phyloP scores from a whole-genome alignment of 805 yeast genomes.

The Cyberlindnera maclurae region DNA sequence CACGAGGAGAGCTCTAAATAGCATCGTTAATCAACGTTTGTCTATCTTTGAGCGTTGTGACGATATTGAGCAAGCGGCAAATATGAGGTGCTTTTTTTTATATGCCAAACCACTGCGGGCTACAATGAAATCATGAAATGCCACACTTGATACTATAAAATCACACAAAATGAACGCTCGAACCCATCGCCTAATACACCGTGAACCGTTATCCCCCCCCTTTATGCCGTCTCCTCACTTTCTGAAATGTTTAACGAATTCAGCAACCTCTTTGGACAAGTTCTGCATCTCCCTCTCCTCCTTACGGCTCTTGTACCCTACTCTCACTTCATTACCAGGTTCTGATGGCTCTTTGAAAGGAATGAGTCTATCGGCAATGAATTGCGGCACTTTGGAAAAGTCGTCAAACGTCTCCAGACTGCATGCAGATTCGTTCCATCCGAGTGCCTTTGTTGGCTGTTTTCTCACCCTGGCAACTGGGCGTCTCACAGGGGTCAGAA shows the following conservation, averaged over 20 bases:
- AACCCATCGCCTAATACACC: neutral
- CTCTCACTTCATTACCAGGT: conserved; percentile 22
- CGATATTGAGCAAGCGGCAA: neutral
- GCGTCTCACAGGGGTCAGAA: conserved; percentile 19
- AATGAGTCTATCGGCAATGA: conserved; percentile 19
- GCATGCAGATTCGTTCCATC: conserved; percentile 23
- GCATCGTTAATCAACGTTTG: neutral
- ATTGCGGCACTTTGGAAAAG: conserved; percentile 21
- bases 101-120: too few relatives aligned
- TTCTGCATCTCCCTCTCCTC: conserved; percentile 19
- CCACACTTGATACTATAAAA: too few relatives aligned
- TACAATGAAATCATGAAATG: too few relatives aligned
- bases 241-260: conserved; percentile 19
- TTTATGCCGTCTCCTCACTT: conserved; percentile 2
- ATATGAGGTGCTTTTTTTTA: too few relatives aligned
- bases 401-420: conserved; percentile 21
- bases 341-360: conserved; percentile 18
- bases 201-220: neutral
- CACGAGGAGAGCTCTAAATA: neutral
- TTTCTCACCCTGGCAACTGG: conserved; percentile 13
- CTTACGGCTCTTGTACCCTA: conserved; percentile 18
- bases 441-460: conserved; percentile 17
- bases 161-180: neutral
- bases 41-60: neutral
- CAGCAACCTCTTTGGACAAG: conserved; percentile 16